Evolutionary conservation across 495 filamentous ascomycete genomes (phyloP).

Genomic region (Trichoderma parareesei): DNA sequence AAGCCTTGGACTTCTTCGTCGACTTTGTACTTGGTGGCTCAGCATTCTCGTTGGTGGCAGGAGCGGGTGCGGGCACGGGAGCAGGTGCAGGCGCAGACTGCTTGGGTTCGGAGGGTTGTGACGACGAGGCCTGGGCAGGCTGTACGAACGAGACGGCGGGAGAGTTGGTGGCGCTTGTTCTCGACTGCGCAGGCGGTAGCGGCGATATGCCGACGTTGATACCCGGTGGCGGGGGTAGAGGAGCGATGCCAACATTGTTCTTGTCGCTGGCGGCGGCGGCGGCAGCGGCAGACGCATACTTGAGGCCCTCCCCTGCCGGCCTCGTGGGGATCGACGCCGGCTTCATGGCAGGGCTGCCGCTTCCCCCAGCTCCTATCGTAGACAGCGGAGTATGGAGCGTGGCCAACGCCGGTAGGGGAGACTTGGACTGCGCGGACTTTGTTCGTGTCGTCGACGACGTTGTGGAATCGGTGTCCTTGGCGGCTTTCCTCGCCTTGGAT

Average conservation of each 20-base stretch:
- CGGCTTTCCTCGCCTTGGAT: conserved; percentile 46
- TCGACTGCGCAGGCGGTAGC: conserved; percentile 34
- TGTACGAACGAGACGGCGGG: conserved; percentile 33
- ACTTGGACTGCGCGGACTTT: conserved; percentile 87
- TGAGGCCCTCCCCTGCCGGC: conserved; percentile 79
- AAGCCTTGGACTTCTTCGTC: conserved; percentile 22
- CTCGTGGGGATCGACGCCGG: conserved; percentile 80
- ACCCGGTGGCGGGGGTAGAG: conserved; percentile 81
- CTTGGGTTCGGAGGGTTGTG: conserved; percentile 27
- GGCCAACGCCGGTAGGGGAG: conserved; percentile 80
- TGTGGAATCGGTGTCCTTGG: conserved; percentile 40
- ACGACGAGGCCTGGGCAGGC: conserved; percentile 26
- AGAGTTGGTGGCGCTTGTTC: conserved; percentile 37
- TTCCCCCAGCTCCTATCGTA: conserved; percentile 52
- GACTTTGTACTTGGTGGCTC: conserved; percentile 16
- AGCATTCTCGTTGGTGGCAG: conserved; percentile 16
- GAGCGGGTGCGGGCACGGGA: conserved; percentile 18
- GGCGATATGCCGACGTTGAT: conserved; percentile 35
- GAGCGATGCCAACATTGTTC: conserved; percentile 89
- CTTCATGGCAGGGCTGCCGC: conserved; percentile 59
- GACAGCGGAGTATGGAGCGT: conserved; percentile 67
- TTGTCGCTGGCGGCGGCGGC: conserved; percentile 92
- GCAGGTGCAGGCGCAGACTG: conserved; percentile 9
- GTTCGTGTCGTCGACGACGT: conserved; percentile 50
- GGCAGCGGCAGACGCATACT: conserved; percentile 93